Evolutionary conservation across 176 grass and related monocot species (phyloP).

Genomic region (Alloteropsis semialata): DNA sequence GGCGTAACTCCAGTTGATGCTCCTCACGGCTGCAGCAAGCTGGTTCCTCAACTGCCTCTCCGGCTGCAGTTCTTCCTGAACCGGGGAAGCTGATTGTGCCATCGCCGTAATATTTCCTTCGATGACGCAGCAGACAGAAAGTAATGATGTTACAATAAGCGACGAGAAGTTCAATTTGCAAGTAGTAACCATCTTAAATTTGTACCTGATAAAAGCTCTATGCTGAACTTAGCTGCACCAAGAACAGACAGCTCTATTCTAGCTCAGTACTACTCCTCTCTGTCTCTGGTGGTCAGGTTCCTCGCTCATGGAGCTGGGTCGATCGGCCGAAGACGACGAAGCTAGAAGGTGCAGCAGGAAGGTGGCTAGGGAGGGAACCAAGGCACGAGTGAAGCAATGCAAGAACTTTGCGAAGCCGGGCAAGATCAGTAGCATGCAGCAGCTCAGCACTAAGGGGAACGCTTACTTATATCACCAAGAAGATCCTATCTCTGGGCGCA

Average conservation of each 20-base stretch:
- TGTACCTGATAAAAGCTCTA: not conserved
- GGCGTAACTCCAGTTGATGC: constrained; percentile 77
- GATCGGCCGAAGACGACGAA: not conserved
- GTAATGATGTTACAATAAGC: not conserved
- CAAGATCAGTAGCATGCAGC: not conserved
- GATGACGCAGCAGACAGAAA: not conserved
- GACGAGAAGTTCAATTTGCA: not conserved
- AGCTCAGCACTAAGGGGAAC: no score
- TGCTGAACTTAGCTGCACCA: not conserved
- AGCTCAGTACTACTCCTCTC: no score
- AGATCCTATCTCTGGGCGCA: not conserved
- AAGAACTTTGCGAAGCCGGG: not conserved
- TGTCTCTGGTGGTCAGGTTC: not conserved
- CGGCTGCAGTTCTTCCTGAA: constrained; percentile 17
- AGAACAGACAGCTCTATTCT: no score
- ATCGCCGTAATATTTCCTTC: not conserved
- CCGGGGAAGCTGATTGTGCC: not conserved
- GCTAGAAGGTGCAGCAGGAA: not conserved
- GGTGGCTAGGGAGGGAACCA: not conserved
- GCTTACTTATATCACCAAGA: not conserved
- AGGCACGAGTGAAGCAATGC: no score
- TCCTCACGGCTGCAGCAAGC: constrained; percentile 63
- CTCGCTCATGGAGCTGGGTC: no score
- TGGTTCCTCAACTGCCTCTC: constrained; percentile 45
- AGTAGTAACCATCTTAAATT: not conserved